These are phyloP conservation scores for Saturnispora sekii DNA, from an alignment of 805 yeast genomes.

Conservation along the genomic window DNA sequence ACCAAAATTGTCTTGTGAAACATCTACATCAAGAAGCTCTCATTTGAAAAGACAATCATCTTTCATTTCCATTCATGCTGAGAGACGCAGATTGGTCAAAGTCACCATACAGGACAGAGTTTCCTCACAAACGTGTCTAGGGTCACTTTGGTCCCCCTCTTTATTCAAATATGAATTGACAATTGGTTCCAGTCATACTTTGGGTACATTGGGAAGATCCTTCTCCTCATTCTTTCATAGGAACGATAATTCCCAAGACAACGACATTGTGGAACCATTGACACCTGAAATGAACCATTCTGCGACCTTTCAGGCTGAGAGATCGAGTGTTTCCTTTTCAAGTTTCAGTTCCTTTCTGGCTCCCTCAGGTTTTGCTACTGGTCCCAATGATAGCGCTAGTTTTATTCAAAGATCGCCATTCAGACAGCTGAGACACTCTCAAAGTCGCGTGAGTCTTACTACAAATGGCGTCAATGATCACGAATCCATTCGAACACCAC, in stretches of 20 bases:
- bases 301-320: neutral
- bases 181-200: neutral
- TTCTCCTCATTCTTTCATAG: conserved; percentile 2
- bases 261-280: neutral
- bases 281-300: neutral
- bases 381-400: neutral
- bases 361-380: conserved; percentile 7
- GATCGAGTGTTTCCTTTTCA: neutral
- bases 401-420: conserved; percentile 8
- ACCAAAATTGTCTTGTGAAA: neutral
- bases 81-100: conserved; percentile 1
- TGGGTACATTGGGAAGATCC: conserved; percentile 5
- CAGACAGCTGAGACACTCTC: conserved; percentile 4
- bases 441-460: neutral
- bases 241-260: neutral
- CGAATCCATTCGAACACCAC: neutral
- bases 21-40: neutral
- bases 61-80: neutral
- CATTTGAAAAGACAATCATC: neutral
- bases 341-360: conserved; percentile 9
- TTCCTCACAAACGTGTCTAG: conserved; percentile 10
- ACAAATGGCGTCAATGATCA: neutral
- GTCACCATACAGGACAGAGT: conserved; percentile 12
- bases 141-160: conserved; percentile 9
- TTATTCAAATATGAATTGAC: conserved; percentile 3